A percentile compares a stretch with the other conserved stretches of the same genome.
phyloP scores from a whole-genome alignment of 2,329 filamentous ascomycete species.

The Colletotrichum karsti region DNA sequence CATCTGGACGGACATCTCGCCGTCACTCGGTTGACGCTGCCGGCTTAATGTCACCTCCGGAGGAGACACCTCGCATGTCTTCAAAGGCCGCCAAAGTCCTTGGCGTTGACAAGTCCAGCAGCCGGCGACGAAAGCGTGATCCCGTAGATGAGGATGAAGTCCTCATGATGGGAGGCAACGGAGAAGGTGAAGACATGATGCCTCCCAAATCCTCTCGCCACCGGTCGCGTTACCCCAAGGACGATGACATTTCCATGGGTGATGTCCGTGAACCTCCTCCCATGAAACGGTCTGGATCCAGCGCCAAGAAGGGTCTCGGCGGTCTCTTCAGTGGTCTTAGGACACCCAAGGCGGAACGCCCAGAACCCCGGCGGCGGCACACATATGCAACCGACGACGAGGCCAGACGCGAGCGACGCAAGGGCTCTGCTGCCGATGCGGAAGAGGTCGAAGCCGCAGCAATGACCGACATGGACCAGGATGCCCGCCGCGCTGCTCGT shows the following conservation, averaged over 20 bases:
- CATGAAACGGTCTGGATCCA: slow-evolving; percentile 43
- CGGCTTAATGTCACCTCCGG: slow-evolving; percentile 76
- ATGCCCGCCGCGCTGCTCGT: slow-evolving; percentile 71
- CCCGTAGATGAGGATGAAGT: slow-evolving; percentile 58
- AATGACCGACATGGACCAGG: slow-evolving; percentile 64
- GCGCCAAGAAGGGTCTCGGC: slow-evolving; percentile 62
- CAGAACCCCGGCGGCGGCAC: slow-evolving; percentile 53
- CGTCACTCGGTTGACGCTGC: slow-evolving; percentile 73
- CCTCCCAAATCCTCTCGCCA: slow-evolving; percentile 40
- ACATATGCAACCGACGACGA: slow-evolving; percentile 63
- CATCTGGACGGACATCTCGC: slow-evolving; percentile 67
- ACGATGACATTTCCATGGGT: slow-evolving; percentile 50
- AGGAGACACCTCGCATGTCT: slow-evolving; percentile 70
- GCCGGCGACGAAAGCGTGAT: slow-evolving; percentile 41
- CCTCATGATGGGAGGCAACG: slow-evolving; percentile 47
- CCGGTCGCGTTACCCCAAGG: slow-evolving; percentile 40
- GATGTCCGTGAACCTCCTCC: slow-evolving; percentile 42
- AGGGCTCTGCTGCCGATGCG: slow-evolving; percentile 55
- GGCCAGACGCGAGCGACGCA: slow-evolving; percentile 44
- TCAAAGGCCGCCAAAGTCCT: slow-evolving; percentile 84
- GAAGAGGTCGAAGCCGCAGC: slow-evolving; percentile 54
- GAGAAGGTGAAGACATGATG: slow-evolving; percentile 23
- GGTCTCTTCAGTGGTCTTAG: slow-evolving; percentile 71
- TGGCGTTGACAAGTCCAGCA: slow-evolving; percentile 58
- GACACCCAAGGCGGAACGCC: slow-evolving; percentile 52